Percentiles rank a stretch among this genome's conserved stretches.
Conservation (phyloP, 2,329 filamentous ascomycete species). For the Aspergillus eucalypticola region DNA sequence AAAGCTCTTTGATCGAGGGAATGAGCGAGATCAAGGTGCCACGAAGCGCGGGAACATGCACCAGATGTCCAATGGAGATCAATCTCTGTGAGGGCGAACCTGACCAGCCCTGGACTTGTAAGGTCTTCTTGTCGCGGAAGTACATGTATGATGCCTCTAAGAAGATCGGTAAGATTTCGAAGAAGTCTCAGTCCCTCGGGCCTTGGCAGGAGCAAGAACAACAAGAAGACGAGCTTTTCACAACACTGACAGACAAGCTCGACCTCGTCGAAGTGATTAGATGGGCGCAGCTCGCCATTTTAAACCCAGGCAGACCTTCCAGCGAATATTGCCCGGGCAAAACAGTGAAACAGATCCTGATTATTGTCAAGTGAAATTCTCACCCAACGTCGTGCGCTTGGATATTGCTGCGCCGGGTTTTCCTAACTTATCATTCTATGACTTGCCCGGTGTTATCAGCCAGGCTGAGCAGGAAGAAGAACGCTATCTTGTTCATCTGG, state of each 20-base stretch:
- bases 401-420: constrained; percentile 72
- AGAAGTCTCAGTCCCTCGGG: constrained; percentile 57
- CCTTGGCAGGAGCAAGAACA: constrained; percentile 62
- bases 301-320: constrained; percentile 64
- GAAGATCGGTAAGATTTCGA: constrained; percentile 51
- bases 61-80: constrained; percentile 78
- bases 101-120: constrained; percentile 62
- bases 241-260: constrained; percentile 59
- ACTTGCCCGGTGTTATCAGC: constrained; percentile 79
- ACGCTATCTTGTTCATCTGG: constrained; percentile 68
- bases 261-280: constrained; percentile 68
- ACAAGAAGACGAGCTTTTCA: constrained; percentile 57
- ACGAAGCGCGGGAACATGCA: constrained; percentile 71
- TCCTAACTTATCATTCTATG: constrained; percentile 77
- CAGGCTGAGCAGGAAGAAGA: constrained; percentile 65
- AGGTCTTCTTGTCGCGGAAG: constrained; percentile 65
- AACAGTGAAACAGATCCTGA: constrained; percentile 39
- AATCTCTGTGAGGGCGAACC: constrained; percentile 60
- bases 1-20: constrained; percentile 67
- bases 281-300: constrained; percentile 74
- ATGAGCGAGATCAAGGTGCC: constrained; percentile 70
- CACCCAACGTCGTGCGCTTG: constrained; percentile 76
- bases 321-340: constrained; percentile 56
- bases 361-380: constrained; percentile 64
- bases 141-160: constrained; percentile 54